Percentiles rank a stretch among this genome's conserved stretches.
Evolutionary conservation across 805 yeast species (phyloP).

Genomic region (Myxozyma neotropica): DNA sequence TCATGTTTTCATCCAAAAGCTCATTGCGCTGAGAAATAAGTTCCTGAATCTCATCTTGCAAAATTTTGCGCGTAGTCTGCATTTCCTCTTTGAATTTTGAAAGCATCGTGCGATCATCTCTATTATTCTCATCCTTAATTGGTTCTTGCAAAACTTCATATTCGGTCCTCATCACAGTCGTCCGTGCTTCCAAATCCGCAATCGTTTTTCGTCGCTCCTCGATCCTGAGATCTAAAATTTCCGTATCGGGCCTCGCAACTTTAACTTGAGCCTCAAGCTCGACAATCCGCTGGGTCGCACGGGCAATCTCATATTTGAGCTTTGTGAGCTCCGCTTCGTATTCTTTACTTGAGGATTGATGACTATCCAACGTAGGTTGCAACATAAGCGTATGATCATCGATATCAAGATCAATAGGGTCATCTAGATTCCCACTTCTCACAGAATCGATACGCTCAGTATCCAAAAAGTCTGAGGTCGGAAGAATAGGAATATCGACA

Average conservation of each 20-base stretch:
- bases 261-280: conserved; percentile 25
- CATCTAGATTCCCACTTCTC: background rate
- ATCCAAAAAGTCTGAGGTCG: background rate
- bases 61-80: conserved; percentile 49
- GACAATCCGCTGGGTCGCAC: conserved; percentile 24
- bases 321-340: background rate
- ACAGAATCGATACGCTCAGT: background rate
- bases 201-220: conserved; percentile 42
- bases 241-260: conserved; percentile 1
- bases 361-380: no score
- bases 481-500: conserved; percentile 3
- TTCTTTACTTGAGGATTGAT: background rate
- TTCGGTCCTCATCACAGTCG: conserved; percentile 44
- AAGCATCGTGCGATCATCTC: conserved; percentile 44
- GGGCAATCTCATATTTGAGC: conserved; percentile 16
- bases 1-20: conserved; percentile 39
- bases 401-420: background rate
- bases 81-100: conserved; percentile 50
- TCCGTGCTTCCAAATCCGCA: conserved; percentile 43
- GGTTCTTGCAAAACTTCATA: conserved; percentile 46
- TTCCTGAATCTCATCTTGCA: conserved; percentile 51
- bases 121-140: conserved; percentile 22
- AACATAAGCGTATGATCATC: background rate
- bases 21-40: conserved; percentile 40
- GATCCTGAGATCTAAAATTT: conserved; percentile 8